Percentiles rank a stretch among this genome's conserved stretches.
These are phyloP conservation scores for Corchorus capsularis DNA, from an alignment of 345 rosid species.

Conservation along the genomic window DNA sequence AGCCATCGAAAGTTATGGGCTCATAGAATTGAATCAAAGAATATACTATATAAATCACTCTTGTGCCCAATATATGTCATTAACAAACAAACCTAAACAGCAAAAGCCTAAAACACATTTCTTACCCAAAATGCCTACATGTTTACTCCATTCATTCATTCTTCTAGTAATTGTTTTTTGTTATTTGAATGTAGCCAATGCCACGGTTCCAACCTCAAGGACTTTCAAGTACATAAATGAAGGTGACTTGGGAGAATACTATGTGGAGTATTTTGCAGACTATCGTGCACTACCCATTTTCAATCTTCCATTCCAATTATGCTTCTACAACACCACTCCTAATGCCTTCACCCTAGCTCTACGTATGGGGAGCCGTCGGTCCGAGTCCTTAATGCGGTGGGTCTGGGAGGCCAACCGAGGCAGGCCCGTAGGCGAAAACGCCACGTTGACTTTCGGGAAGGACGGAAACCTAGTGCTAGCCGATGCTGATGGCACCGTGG, in stretches of 20 bases:
- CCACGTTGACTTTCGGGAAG: conserved; percentile 45
- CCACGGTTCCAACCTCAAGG: conserved; percentile 1
- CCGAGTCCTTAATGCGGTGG: conserved; percentile 46
- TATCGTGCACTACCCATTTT: not conserved
- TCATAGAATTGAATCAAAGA: conserved; percentile 5
- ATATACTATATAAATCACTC: conserved; percentile 1
- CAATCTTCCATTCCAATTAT: conserved; percentile 49
- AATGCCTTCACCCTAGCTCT: conserved; percentile 59
- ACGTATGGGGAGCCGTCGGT: conserved; percentile 41
- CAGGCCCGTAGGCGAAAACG: conserved; percentile 62
- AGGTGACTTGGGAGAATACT: conserved; percentile 11
- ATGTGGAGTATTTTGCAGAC: conserved; percentile 11
- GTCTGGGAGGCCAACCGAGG: conserved; percentile 79
- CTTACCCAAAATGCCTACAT: not conserved
- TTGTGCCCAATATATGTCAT: not conserved
- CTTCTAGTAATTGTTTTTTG: not conserved
- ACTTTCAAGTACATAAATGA: conserved; percentile 11
- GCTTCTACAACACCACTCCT: conserved; percentile 65
- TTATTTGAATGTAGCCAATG: conserved; percentile 4
- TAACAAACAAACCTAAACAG: not conserved
- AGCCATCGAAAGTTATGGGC: conserved; percentile 1
- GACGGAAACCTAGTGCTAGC: conserved; percentile 63
- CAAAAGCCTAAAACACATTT: not conserved
- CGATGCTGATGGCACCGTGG: conserved; percentile 54
- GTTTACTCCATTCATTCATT: not conserved